phyloP scores from a whole-genome alignment of 2,329 filamentous ascomycete species.

The Dryadomyces quercus-mongolicae region DNA sequence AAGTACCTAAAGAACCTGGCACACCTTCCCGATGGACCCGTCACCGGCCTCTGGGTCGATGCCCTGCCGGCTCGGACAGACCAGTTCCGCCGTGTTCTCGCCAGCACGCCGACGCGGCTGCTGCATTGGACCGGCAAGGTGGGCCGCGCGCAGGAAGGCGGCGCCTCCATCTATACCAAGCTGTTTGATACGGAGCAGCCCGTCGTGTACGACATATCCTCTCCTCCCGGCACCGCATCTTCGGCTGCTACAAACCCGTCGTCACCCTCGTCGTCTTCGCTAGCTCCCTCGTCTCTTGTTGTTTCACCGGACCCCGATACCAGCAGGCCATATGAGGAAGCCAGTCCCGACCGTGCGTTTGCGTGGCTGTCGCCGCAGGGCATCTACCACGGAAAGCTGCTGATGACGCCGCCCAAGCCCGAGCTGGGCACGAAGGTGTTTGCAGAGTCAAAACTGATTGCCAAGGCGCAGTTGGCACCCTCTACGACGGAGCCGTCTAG shows the following conservation, averaged over 20 bases:
- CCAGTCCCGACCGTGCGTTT: slow-evolving; percentile 58
- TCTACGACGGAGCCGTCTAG: slow-evolving; percentile 46
- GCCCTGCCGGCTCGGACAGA: slow-evolving; percentile 54
- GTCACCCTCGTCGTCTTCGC: slow-evolving; percentile 23
- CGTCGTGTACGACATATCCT: slow-evolving; percentile 53
- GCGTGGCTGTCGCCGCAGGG: slow-evolving; percentile 87
- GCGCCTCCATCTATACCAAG: slow-evolving; percentile 72
- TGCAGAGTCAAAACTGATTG: slow-evolving; percentile 64
- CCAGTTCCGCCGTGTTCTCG: slow-evolving; percentile 55
- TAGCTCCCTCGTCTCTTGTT: slow-evolving; percentile 47
- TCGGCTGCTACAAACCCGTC: background rate
- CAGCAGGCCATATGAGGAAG: slow-evolving; percentile 37
- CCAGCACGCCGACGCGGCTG: slow-evolving; percentile 67
- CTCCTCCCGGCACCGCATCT: slow-evolving; percentile 29
- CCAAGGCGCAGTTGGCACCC: slow-evolving; percentile 59
- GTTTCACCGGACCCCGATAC: slow-evolving; percentile 63
- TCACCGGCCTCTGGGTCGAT: slow-evolving; percentile 81
- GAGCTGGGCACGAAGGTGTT: slow-evolving; percentile 66
- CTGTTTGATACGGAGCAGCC: slow-evolving; percentile 83
- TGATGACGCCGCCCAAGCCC: slow-evolving; percentile 44
- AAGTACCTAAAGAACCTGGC: slow-evolving; percentile 79
- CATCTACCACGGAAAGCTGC: slow-evolving; percentile 73
- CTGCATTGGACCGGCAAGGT: slow-evolving; percentile 73
- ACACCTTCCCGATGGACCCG: slow-evolving; percentile 67
- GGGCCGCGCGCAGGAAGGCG: slow-evolving; percentile 58